phyloP scores from a whole-genome alignment of 148 eudicot genomes.

The Simmondsia chinensis region DNA sequence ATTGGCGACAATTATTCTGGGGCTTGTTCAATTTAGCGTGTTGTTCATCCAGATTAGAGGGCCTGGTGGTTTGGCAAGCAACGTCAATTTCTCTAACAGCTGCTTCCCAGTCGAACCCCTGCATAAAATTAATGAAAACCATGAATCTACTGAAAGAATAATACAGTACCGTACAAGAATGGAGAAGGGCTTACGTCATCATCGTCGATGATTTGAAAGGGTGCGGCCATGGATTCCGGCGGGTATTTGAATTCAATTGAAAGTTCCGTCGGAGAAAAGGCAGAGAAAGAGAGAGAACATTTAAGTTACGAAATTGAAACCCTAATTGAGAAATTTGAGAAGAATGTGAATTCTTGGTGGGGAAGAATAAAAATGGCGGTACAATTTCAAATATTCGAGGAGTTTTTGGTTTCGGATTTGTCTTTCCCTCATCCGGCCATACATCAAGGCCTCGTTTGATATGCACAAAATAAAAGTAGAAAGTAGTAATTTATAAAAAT shows the following conservation, averaged over 20 bases:
- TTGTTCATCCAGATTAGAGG: not conserved
- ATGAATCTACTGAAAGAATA: not conserved
- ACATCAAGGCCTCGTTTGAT: no score
- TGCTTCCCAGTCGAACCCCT: constrained; percentile 95
- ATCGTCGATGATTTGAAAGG: constrained; percentile 19
- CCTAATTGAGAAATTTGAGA: not conserved
- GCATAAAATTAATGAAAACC: not conserved
- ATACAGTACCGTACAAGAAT: constrained; percentile 13
- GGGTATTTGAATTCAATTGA: not conserved
- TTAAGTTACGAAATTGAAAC: not conserved
- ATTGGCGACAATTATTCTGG: constrained; percentile 29
- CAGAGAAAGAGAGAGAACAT: not conserved
- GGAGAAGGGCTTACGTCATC: constrained; percentile 19
- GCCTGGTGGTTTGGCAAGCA: constrained; percentile 33
- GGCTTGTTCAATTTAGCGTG: constrained; percentile 6
- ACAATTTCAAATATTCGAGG: not conserved
- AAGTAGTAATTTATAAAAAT: no score
- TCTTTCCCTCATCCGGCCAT: no score
- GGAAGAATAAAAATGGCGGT: constrained; percentile 10
- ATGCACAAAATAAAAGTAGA: no score
- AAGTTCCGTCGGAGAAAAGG: not conserved
- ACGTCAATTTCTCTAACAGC: constrained; percentile 67
- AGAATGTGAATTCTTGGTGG: not conserved
- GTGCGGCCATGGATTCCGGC: constrained; percentile 2
- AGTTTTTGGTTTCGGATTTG: no score